Evolutionary conservation across 768 basidiomycete species (phyloP), one percentile per base, ranked within the genome.

Genomic region (Coprinopsis marcescibilis): DNA sequence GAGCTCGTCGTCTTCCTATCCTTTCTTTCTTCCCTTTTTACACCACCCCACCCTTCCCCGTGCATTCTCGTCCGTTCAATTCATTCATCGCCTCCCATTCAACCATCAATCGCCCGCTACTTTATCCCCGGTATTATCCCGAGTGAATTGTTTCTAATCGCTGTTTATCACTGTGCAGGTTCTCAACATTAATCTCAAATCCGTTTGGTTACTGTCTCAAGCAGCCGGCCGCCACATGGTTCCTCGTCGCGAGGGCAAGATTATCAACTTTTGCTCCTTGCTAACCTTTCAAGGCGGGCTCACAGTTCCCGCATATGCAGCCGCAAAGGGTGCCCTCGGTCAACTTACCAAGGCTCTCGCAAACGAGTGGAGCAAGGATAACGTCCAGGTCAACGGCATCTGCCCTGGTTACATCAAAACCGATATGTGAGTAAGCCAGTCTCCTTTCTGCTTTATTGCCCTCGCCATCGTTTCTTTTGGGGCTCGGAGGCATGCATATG

Each of bases 141-240:
- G n/a, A n/a, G n/a, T n/a, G n/a, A n/a, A n/a, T n/a, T n/a, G n/a
- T n/a, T n/a, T n/a, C n/a, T n/a, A n/a, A n/a, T n/a, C n/a, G 24
- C 17, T 24, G 20, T 46, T 43, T 46, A 20, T 24, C 51, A 14
- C 34, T 40, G 34, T 5, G 33, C 56, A 89, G 88, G 89, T 91
- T 46, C 70, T 93, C 49, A 76, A 86, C 56, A 79, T 89, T 55
- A 96, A 96, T 71, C 79, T 96, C 60, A 91, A 89, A 64, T 80
- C 89, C 6, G 80, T 77, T 48, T 96, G 85, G 78, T 74, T 90
- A 23, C 83, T 94, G 52, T 82, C 80, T 13, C 86, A 87, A 65
- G 85, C 89, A 41, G 86, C 85, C n/a, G 92, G 89, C 11, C 71
- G 75, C 52, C 93, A 96, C 68, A 94, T 94, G 91, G 79, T 93